Conservation (phyloP, 179 eudicot species). For the Spergularia azorica region DNA sequence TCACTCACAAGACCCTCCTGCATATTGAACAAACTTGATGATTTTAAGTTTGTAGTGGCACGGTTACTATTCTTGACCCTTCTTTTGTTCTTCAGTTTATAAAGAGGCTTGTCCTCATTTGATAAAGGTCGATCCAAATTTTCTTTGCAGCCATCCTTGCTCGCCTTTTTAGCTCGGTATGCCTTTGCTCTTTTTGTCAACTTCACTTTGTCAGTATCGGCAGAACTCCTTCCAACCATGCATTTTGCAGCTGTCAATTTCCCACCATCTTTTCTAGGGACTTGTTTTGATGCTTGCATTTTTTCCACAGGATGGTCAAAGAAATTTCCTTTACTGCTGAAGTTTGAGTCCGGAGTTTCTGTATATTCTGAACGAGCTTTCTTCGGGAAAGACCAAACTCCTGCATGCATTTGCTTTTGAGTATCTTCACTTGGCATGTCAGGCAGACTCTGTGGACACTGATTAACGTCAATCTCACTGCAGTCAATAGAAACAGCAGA, state of each 20-base stretch:
- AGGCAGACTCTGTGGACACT: constrained; percentile 9
- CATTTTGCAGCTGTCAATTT: constrained; percentile 20
- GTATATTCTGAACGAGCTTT: constrained; percentile 24
- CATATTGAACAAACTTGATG: constrained; percentile 19
- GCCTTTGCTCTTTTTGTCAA: constrained; percentile 8
- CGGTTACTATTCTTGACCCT: constrained; percentile 10
- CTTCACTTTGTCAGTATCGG: constrained; percentile 4
- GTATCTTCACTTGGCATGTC: constrained; percentile 6
- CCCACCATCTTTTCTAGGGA: constrained; percentile 17
- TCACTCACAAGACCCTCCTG: constrained; percentile 20
- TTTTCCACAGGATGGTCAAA: constrained; percentile 2
- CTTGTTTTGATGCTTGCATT: constrained; percentile 21
- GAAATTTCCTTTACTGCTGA: not conserved
- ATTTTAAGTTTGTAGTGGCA: constrained; percentile 11
- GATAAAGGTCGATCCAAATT: constrained; percentile 15
- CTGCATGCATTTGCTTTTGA: constrained; percentile 7
- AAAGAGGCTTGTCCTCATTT: constrained; percentile 1
- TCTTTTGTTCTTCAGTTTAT: constrained; percentile 12
- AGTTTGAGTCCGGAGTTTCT: not conserved
- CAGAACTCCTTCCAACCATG: constrained; percentile 22
- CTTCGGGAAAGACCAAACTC: constrained; percentile 27
- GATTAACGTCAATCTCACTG: constrained; percentile 10
- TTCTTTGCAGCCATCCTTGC: constrained; percentile 21
- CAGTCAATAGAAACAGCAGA: constrained; percentile 9
- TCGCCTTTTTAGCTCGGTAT: constrained; percentile 18